These are phyloP conservation scores for Brassica incana DNA, from an alignment of 345 rosid genomes.

Conservation along the genomic window DNA sequence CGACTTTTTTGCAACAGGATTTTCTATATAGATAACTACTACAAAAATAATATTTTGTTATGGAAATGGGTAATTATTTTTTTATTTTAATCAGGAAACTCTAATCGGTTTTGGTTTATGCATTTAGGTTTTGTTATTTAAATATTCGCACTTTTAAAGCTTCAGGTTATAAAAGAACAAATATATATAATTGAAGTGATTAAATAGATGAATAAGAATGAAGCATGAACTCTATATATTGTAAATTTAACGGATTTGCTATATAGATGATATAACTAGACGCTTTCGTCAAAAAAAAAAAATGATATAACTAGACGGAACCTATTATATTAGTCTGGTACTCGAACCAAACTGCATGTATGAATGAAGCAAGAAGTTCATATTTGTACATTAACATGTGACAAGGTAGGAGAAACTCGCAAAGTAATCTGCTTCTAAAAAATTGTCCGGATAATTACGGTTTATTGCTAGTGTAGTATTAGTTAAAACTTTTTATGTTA, in stretches of 20 bases:
- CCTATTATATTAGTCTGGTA: neutral
- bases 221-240: neutral
- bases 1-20: neutral
- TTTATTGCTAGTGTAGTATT: neutral
- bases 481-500: neutral
- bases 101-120: neutral
- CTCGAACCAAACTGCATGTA: conserved; percentile 7
- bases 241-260: neutral
- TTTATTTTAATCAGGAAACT: neutral
- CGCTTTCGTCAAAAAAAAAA: no score
- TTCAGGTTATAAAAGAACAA: neutral
- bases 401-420: neutral
- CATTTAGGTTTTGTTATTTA: neutral
- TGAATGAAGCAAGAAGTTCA: conserved; percentile 2
- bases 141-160: neutral
- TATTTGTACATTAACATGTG: neutral
- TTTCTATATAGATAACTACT: neutral
- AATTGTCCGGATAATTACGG: neutral
- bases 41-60: neutral
- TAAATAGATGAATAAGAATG: neutral
- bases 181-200: neutral
- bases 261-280: neutral
- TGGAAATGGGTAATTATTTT: neutral
- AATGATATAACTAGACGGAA: neutral
- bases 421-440: neutral